A percentile compares a stretch with the other conserved stretches of the same genome.
Conservation (phyloP, 805 yeast genomes). For the Kluyveromyces aestuarii region DNA sequence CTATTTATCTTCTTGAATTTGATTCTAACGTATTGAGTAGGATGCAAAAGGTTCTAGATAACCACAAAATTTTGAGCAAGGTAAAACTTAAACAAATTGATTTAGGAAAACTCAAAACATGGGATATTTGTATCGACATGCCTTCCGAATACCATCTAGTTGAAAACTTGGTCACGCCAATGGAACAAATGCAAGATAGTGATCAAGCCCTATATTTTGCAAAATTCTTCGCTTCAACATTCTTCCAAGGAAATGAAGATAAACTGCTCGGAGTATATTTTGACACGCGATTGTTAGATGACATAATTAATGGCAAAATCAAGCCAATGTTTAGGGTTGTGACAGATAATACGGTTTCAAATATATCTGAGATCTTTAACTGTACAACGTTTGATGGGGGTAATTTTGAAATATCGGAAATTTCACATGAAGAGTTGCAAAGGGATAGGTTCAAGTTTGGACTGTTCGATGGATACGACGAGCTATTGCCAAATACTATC, state of each 20-base stretch:
- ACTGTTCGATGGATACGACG: slow-evolving; percentile 44
- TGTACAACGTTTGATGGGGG: neutral
- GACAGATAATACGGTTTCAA: slow-evolving; percentile 20
- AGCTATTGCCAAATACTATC: slow-evolving; percentile 38
- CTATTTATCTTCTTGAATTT: slow-evolving; percentile 21
- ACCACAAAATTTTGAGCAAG: slow-evolving; percentile 23
- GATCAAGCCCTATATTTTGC: slow-evolving; percentile 16
- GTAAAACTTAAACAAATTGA: slow-evolving; percentile 15
- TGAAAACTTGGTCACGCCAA: slow-evolving; percentile 19
- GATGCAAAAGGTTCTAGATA: slow-evolving; percentile 11
- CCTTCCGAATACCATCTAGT: slow-evolving; percentile 25
- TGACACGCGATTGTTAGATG: slow-evolving; percentile 27
- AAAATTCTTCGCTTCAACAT: slow-evolving; percentile 11
- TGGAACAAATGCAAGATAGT: slow-evolving; percentile 14
- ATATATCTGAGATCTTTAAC: slow-evolving; percentile 22
- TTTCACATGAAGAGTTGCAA: slow-evolving; percentile 27
- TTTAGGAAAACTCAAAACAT: slow-evolving; percentile 11
- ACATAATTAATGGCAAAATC: slow-evolving; percentile 54
- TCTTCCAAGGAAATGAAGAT: slow-evolving; percentile 15
- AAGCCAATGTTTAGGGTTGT: slow-evolving; percentile 57
- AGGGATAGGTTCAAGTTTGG: slow-evolving; percentile 40
- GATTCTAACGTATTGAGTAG: slow-evolving; percentile 9
- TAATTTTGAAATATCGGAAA: slow-evolving; percentile 11
- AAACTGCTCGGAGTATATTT: slow-evolving; percentile 14
- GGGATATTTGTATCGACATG: slow-evolving; percentile 20